These are phyloP conservation scores for Penicillium nucicola DNA, from an alignment of 495 filamentous ascomycete species.

Conservation along the genomic window DNA sequence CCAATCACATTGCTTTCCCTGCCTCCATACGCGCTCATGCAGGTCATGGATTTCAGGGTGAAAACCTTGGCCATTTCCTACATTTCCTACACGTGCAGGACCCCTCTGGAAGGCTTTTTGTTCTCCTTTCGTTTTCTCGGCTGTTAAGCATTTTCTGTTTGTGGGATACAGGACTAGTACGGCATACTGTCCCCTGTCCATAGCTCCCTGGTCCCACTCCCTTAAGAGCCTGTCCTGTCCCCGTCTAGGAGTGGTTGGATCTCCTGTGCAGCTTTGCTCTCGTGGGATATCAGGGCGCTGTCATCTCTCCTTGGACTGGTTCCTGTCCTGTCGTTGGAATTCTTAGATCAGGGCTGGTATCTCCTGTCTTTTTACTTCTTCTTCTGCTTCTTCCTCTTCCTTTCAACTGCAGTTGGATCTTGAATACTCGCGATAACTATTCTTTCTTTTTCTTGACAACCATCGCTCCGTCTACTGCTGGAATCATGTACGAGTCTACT, in stretches of 20 bases:
- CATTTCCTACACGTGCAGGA: conserved; percentile 20
- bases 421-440: conserved; percentile 1
- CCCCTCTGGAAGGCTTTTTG: background rate
- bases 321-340: conserved; percentile 4
- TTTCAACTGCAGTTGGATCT: background rate
- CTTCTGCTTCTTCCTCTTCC: background rate
- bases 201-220: conserved; percentile 14
- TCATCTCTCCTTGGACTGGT: conserved; percentile 1
- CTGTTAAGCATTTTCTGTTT: no score
- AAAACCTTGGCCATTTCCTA: background rate
- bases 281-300: conserved; percentile 8
- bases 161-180: no score
- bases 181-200: conserved; percentile 19
- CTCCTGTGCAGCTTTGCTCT: conserved; percentile 13
- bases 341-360: conserved; percentile 2
- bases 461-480: background rate
- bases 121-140: background rate
- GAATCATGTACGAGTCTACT: conserved; percentile 32
- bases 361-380: background rate
- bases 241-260: conserved; percentile 12
- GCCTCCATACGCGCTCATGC: background rate
- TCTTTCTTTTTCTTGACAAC: background rate
- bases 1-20: conserved; percentile 10
- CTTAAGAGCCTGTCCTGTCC: conserved; percentile 11
- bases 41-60: conserved; percentile 6